Conservation (phyloP, 768 basidiomycete species). For the Russula earlei region DNA sequence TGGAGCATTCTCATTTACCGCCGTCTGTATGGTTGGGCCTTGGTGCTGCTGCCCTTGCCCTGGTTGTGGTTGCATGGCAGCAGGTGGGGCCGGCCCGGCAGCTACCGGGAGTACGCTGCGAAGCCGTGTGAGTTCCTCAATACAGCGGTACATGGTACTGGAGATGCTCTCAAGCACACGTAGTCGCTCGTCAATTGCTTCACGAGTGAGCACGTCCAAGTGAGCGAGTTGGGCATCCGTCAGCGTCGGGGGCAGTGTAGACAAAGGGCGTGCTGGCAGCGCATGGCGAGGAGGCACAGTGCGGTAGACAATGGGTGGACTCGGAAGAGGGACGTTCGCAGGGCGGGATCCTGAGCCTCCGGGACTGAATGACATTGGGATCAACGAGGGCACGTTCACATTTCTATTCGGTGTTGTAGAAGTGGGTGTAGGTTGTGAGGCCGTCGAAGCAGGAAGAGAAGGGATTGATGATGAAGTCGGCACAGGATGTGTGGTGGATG, state of each 20-base stretch:
- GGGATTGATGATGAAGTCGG: constrained; percentile 1
- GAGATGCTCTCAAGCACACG: constrained; percentile 73
- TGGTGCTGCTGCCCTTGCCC: constrained; percentile 1
- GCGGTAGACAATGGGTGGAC: constrained; percentile 11
- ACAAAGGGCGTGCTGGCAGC: constrained; percentile 20
- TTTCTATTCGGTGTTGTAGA: constrained; percentile 12
- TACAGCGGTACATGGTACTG: constrained; percentile 56
- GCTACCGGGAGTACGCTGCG: constrained; percentile 48
- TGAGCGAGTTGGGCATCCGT: constrained; percentile 54
- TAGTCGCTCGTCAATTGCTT: constrained; percentile 79
- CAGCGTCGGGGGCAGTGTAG: constrained; percentile 35
- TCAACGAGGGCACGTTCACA: constrained; percentile 26
- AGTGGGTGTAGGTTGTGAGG: constrained; percentile 12
- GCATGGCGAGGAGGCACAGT: constrained; percentile 3
- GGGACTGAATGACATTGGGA: constrained; percentile 35
- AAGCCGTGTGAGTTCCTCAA: constrained; percentile 70
- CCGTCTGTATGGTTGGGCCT: not conserved
- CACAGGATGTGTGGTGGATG: not conserved
- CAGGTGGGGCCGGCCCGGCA: constrained; percentile 1
- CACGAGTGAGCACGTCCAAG: constrained; percentile 60
- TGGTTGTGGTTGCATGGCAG: constrained; percentile 2
- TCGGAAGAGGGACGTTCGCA: constrained; percentile 6
- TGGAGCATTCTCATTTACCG: not conserved
- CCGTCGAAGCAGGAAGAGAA: not conserved
- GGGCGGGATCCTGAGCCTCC: constrained; percentile 1